A percentile compares a stretch with the other conserved stretches of the same genome.
phyloP scores from a whole-genome alignment of 305 asterid genomes.

The Fraxinus xanthoxyloides region DNA sequence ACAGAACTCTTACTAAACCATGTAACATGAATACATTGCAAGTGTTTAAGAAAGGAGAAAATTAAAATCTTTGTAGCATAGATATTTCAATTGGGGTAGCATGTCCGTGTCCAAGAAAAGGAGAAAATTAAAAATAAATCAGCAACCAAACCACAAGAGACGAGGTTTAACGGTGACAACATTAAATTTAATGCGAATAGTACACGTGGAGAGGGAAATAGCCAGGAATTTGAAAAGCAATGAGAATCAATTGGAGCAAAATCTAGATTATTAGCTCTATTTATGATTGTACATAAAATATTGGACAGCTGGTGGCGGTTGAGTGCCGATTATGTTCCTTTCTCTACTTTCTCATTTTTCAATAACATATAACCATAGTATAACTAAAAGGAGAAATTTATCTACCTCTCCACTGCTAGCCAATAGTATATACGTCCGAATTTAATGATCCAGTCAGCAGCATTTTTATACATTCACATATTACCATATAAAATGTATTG shows the following conservation, averaged over 20 bases:
- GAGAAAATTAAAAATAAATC: background rate
- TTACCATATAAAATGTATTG: background rate
- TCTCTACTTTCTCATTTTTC: background rate
- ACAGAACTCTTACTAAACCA: background rate
- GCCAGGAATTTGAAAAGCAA: background rate
- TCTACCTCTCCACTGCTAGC: background rate
- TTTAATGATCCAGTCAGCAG: background rate
- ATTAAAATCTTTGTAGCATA: no score
- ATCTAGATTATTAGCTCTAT: background rate
- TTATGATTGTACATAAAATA: background rate
- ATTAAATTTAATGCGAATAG: background rate
- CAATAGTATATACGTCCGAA: background rate
- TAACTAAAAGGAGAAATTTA: background rate
- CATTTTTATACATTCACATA: background rate
- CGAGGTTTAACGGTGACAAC: background rate
- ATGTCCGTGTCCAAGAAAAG: background rate
- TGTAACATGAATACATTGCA: background rate
- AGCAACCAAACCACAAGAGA: background rate
- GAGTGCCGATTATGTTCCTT: background rate
- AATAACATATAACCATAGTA: background rate
- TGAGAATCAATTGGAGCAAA: background rate
- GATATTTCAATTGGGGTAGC: no score
- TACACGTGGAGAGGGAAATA: background rate
- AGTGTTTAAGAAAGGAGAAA: background rate
- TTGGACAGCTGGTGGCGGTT: background rate